Conservation (phyloP, 2,329 filamentous ascomycete species). For the Epichloe scottii region DNA sequence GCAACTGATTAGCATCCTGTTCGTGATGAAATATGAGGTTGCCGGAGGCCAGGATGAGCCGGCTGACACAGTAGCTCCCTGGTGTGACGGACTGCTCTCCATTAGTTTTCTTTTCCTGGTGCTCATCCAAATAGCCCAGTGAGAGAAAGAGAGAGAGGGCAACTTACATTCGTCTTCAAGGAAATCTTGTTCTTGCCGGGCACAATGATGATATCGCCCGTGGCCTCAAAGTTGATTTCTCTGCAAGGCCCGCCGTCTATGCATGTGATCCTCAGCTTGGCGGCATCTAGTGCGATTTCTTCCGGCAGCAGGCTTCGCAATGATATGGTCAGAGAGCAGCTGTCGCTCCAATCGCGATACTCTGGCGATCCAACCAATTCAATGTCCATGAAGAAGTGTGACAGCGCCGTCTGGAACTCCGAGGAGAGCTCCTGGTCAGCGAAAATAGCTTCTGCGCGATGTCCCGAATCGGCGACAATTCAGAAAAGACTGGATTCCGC, state of each 20-base stretch:
- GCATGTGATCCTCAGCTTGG: constrained; percentile 51
- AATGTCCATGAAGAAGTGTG: constrained; percentile 61
- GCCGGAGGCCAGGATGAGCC: constrained; percentile 50
- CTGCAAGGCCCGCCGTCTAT: constrained; percentile 41
- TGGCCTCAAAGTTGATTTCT: constrained; percentile 35
- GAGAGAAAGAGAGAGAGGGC: not conserved
- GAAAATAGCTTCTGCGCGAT: constrained; percentile 35
- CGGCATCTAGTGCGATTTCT: constrained; percentile 51
- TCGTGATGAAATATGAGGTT: constrained; percentile 58
- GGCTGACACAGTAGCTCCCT: constrained; percentile 64
- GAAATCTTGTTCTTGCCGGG: constrained; percentile 35
- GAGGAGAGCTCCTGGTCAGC: constrained; percentile 33
- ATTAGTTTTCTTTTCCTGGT: constrained; percentile 14
- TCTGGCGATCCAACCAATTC: constrained; percentile 54
- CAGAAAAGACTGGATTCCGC: constrained; percentile 10
- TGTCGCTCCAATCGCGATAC: constrained; percentile 61
- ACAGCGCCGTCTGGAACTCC: constrained; percentile 55
- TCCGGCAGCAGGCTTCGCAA: constrained; percentile 63
- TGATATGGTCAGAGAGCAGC: constrained; percentile 57
- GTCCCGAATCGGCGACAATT: constrained; percentile 30
- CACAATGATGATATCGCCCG: constrained; percentile 20
- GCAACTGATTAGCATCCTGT: constrained; percentile 37
- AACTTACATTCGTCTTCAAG: constrained; percentile 24
- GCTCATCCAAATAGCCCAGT: too few relatives aligned
- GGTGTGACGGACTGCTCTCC: constrained; percentile 45